Evolutionary conservation across 1,284 basidiomycete genomes (phyloP).

Genomic region (Ganoderma lucidum): DNA sequence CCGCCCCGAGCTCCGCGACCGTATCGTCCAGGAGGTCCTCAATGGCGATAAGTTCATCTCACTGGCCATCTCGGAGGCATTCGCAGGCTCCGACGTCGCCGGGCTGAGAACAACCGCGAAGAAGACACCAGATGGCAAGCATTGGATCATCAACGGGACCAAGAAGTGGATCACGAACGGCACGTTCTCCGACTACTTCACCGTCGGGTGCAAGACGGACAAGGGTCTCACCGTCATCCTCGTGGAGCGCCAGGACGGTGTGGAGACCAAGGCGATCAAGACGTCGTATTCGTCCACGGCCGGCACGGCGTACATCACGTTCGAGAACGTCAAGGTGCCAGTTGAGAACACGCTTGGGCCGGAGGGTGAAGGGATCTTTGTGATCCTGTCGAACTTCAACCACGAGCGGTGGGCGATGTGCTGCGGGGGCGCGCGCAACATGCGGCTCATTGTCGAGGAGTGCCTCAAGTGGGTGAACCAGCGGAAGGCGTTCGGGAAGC

Average conservation of each 20-base stretch:
- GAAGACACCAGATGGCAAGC: conserved; percentile 84
- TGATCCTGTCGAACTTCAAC: conserved; percentile 81
- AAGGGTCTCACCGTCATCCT: conserved; percentile 87
- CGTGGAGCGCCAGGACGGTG: conserved; percentile 77
- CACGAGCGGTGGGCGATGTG: conserved; percentile 81
- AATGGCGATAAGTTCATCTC: conserved; percentile 75
- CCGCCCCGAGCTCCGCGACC: conserved; percentile 75
- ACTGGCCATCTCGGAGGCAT: conserved; percentile 72
- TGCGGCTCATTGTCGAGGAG: conserved; percentile 71
- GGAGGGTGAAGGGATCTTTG: conserved; percentile 83
- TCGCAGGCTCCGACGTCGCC: conserved; percentile 91
- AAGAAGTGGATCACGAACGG: conserved; percentile 92
- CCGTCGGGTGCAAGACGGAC: conserved; percentile 68
- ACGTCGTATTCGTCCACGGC: conserved; percentile 82
- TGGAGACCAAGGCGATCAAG: conserved; percentile 89
- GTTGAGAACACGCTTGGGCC: conserved; percentile 87
- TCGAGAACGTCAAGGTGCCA: conserved; percentile 88
- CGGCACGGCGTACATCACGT: conserved; percentile 89
- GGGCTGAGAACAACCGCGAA: conserved; percentile 83
- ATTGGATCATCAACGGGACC: conserved; percentile 87
- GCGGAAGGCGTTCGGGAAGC: conserved; percentile 88
- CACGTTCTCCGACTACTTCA: conserved; percentile 60
- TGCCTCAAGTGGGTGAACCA: conserved; percentile 83
- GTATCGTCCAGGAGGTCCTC: conserved; percentile 86
- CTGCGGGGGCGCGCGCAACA: conserved; percentile 61